These are phyloP conservation scores for Allium sativum DNA, from an alignment of 106 monocot genomes.

Conservation along the genomic window DNA sequence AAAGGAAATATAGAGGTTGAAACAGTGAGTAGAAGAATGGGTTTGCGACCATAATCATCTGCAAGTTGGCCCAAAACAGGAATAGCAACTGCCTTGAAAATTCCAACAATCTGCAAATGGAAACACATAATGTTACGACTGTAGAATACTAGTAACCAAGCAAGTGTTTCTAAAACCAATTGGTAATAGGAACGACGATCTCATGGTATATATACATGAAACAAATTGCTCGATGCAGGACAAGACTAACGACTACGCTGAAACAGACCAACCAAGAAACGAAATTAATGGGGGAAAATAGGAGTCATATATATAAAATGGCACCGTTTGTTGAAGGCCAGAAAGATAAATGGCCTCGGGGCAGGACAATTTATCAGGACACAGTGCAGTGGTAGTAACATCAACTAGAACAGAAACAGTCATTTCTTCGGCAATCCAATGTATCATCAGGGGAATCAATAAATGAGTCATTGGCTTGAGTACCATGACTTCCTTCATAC, in stretches of 20 bases:
- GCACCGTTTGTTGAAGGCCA: slow-evolving; percentile 53
- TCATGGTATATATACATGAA: too few relatives aligned
- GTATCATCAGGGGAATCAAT: slow-evolving; percentile 46
- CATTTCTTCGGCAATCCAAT: slow-evolving; percentile 72
- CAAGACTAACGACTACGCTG: neutral
- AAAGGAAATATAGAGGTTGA: slow-evolving; percentile 57
- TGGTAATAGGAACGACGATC: too few relatives aligned
- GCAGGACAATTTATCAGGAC: slow-evolving; percentile 43
- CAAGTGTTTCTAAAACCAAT: too few relatives aligned
- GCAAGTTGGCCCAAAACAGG: slow-evolving; percentile 70
- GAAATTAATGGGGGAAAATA: neutral
- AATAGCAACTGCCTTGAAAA: slow-evolving; percentile 50
- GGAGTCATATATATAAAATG: neutral
- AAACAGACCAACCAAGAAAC: neutral
- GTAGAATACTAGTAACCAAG: too few relatives aligned
- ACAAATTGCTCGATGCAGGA: too few relatives aligned
- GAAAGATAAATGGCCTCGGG: slow-evolving; percentile 71
- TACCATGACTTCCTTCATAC: slow-evolving; percentile 19
- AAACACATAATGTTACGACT: neutral
- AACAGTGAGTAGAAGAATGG: slow-evolving; percentile 54
- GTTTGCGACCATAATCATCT: slow-evolving; percentile 76
- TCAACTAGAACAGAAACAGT: slow-evolving; percentile 70
- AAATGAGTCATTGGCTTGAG: slow-evolving; percentile 46
- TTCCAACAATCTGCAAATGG: slow-evolving; percentile 46
- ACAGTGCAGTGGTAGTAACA: slow-evolving; percentile 58